Conservation (phyloP, 2,329 filamentous ascomycete genomes). For the Madurella fahalii region DNA sequence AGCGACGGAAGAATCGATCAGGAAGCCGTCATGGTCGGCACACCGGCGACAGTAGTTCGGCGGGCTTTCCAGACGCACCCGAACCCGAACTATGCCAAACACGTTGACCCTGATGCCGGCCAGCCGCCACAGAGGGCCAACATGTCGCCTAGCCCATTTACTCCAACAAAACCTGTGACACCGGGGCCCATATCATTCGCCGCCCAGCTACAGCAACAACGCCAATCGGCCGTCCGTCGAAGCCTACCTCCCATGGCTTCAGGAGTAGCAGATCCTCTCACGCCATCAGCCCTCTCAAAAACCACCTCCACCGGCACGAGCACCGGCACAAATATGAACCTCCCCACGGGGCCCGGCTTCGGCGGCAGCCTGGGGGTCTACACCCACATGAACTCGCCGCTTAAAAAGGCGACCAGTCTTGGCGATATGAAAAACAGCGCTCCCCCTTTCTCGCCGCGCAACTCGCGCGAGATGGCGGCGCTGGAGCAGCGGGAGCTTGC, state of each 20-base stretch:
- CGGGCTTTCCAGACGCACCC: constrained; percentile 76
- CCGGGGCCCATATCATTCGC: constrained; percentile 7
- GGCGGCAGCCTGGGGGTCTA: constrained; percentile 79
- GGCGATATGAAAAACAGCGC: constrained; percentile 46
- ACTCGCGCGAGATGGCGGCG: constrained; percentile 59
- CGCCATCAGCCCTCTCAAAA: constrained; percentile 21
- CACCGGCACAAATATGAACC: constrained; percentile 17
- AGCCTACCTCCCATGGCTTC: constrained; percentile 18
- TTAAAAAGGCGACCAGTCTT: constrained; percentile 71
- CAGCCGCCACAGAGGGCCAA: constrained; percentile 33
- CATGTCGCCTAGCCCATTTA: constrained; percentile 42
- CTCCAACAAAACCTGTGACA: constrained; percentile 24
- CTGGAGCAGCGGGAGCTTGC: constrained; percentile 45
- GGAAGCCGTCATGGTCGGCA: constrained; percentile 47
- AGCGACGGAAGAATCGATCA: constrained; percentile 40
- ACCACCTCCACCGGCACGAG: constrained; percentile 23
- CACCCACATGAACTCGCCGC: constrained; percentile 73
- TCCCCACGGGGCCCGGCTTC: constrained; percentile 28
- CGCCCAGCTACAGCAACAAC: constrained; percentile 16
- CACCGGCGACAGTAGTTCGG: constrained; percentile 60
- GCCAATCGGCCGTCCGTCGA: constrained; percentile 15
- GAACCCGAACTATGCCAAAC: constrained; percentile 73
- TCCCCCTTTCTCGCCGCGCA: constrained; percentile 48
- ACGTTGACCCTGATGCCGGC: constrained; percentile 62
- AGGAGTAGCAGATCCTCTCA: background rate